Conservation (phyloP, 1,139 yeast species). For the Casaregolazyma suthepensis region DNA sequence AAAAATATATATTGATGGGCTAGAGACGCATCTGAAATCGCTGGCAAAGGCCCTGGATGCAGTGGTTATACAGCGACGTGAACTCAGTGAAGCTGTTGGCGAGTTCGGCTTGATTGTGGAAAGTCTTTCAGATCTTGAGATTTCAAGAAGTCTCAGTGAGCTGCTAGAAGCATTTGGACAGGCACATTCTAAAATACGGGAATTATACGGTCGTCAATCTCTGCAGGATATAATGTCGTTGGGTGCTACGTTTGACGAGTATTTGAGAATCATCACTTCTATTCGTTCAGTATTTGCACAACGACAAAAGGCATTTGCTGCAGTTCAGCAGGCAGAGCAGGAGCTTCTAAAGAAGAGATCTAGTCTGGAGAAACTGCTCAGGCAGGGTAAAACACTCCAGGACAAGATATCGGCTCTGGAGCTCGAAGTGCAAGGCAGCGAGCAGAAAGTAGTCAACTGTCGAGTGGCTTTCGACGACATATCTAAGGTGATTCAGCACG, state of each 20-base stretch:
- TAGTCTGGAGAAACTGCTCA: conserved; percentile 47
- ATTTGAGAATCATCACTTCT: conserved; percentile 70
- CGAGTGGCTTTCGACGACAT: conserved; percentile 57
- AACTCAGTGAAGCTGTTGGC: conserved; percentile 57
- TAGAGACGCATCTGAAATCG: conserved; percentile 68
- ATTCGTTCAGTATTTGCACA: conserved; percentile 70
- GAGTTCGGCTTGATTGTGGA: conserved; percentile 53
- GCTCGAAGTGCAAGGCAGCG: conserved; percentile 54
- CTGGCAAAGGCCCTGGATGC: conserved; percentile 67
- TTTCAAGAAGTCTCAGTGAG: conserved; percentile 60
- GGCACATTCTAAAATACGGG: conserved; percentile 64
- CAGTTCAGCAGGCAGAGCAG: conserved; percentile 47
- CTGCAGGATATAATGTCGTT: conserved; percentile 82
- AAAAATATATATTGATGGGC: conserved; percentile 59
- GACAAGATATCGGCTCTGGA: conserved; percentile 53
- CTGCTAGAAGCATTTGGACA: conserved; percentile 62
- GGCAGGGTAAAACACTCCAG: conserved; percentile 54
- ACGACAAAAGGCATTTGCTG: conserved; percentile 62
- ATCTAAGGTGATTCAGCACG: conserved; percentile 60
- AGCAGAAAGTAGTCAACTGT: conserved; percentile 49
- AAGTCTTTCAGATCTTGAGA: conserved; percentile 67
- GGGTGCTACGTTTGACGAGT: conserved; percentile 85
- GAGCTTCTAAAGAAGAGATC: conserved; percentile 44
- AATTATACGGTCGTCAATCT: conserved; percentile 70
- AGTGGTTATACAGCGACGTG: conserved; percentile 70